Evolutionary conservation across 192 early-diverging fungal genomes (phyloP).

Genomic region (Ramicandelaber brevisporus): DNA sequence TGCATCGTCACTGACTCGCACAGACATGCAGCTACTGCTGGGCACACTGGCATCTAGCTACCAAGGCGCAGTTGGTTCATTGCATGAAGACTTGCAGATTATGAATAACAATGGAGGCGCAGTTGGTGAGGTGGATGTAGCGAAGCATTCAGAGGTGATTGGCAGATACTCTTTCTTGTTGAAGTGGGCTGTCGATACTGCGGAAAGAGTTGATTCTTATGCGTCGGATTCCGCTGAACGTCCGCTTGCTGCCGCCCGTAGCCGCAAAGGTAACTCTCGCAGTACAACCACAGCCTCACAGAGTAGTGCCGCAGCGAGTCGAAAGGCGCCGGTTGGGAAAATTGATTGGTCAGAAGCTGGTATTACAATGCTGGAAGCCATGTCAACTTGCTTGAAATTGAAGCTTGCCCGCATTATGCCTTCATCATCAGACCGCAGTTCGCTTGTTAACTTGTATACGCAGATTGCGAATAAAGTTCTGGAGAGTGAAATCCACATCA

Average conservation of each 20-base stretch:
- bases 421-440: slow-evolving; percentile 20
- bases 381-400: slow-evolving; percentile 11
- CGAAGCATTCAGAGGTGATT: slow-evolving; percentile 30
- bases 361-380: slow-evolving; percentile 1
- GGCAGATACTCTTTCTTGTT: slow-evolving; percentile 67
- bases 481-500: slow-evolving; percentile 48
- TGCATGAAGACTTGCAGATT: too few species aligned
- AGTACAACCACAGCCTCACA: slow-evolving; percentile 4
- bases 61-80: too few species aligned
- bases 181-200: slow-evolving; percentile 50
- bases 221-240: slow-evolving; percentile 1
- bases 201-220: slow-evolving; percentile 25
- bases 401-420: slow-evolving; percentile 32
- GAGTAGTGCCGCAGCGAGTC: slow-evolving; percentile 4
- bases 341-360: not conserved
- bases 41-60: too few species aligned
- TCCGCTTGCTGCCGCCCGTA: slow-evolving; percentile 1
- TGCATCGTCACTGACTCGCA: too few species aligned
- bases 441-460: slow-evolving; percentile 31
- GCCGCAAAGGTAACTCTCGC: slow-evolving; percentile 8
- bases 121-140: too few species aligned
- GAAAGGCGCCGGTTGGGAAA: slow-evolving; percentile 6
- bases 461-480: slow-evolving; percentile 52
- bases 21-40: too few species aligned
- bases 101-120: too few species aligned